Evolutionary conservation across 2,329 filamentous ascomycete species (phyloP).

Genomic region (Trichoderma arundinaceum): DNA sequence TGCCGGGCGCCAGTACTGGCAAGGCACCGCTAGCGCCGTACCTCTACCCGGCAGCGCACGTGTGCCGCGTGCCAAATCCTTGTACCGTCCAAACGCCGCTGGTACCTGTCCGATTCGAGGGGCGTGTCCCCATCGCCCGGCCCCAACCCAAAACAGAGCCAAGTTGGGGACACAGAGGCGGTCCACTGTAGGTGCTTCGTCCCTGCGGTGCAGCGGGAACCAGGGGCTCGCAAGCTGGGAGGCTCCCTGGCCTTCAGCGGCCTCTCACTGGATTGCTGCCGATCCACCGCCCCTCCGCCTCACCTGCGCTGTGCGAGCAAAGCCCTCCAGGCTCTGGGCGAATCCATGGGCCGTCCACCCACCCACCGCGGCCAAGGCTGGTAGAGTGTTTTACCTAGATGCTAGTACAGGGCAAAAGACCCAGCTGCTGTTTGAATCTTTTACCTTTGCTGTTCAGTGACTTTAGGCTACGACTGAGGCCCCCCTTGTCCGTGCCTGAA

Average conservation of each 20-base stretch:
- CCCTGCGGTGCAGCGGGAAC: constrained; percentile 26
- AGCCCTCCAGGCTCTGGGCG: constrained; percentile 17
- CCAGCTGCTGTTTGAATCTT: neutral
- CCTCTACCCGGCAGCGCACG: constrained; percentile 17
- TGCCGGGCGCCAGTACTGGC: neutral
- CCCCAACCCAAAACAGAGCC: neutral
- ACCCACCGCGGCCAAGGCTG: constrained; percentile 26
- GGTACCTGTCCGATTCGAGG: constrained; percentile 3
- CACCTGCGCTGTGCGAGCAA: constrained; percentile 30
- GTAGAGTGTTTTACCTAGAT: constrained; percentile 31
- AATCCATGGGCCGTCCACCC: constrained; percentile 29
- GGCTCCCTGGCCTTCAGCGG: constrained; percentile 4
- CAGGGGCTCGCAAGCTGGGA: constrained; percentile 20
- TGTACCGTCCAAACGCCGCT: neutral
- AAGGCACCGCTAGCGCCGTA: constrained; percentile 5
- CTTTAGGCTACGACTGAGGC: neutral
- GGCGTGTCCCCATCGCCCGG: constrained; percentile 11
- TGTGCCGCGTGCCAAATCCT: constrained; percentile 22
- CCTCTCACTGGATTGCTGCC: constrained; percentile 27
- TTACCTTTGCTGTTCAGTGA: neutral
- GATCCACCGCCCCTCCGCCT: constrained; percentile 32
- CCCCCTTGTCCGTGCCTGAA: neutral
- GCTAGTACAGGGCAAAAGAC: constrained; percentile 15
- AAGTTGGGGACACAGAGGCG: neutral
- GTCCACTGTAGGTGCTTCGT: neutral